Evolutionary conservation across 2,329 filamentous ascomycete genomes (phyloP).

Genomic region (Balansia obtecta): DNA sequence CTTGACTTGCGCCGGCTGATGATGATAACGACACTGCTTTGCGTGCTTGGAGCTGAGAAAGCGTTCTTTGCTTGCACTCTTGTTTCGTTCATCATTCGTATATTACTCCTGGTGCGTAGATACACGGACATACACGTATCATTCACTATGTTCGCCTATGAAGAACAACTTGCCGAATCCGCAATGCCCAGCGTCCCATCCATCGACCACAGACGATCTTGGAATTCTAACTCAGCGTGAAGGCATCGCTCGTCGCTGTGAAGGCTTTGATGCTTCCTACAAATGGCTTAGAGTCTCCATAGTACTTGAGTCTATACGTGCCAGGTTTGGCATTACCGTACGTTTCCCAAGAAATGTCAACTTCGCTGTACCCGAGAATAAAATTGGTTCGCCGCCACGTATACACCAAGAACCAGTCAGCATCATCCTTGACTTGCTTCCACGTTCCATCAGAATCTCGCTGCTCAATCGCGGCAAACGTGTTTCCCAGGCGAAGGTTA

Average conservation of each 20-base stretch:
- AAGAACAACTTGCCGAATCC: neutral
- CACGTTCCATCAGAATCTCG: constrained; percentile 38
- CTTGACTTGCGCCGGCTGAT: too few species aligned
- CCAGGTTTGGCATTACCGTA: constrained; percentile 40
- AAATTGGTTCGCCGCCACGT: constrained; percentile 63
- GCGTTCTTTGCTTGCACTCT: too few species aligned
- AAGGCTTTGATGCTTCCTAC: constrained; percentile 28
- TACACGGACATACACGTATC: neutral
- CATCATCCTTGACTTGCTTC: constrained; percentile 56
- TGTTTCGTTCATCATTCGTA: neutral
- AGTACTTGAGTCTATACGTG: constrained; percentile 70
- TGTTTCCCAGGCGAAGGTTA: constrained; percentile 65
- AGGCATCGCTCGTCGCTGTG: constrained; percentile 12
- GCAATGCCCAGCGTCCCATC: neutral
- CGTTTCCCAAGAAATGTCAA: constrained; percentile 65
- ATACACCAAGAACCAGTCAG: constrained; percentile 75
- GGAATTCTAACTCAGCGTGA: constrained; percentile 6
- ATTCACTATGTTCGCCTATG: neutral
- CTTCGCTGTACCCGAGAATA: constrained; percentile 63
- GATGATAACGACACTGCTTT: too few species aligned
- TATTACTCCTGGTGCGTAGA: neutral
- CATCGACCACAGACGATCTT: too few species aligned
- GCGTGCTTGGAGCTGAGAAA: too few species aligned
- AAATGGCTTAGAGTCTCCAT: constrained; percentile 60
- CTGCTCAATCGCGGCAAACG: constrained; percentile 65